Evolutionary conservation across 2,329 filamentous ascomycete genomes (phyloP), one percentile per base, ranked within the genome.

Genomic region (Alternaria novae-zelandiae): DNA sequence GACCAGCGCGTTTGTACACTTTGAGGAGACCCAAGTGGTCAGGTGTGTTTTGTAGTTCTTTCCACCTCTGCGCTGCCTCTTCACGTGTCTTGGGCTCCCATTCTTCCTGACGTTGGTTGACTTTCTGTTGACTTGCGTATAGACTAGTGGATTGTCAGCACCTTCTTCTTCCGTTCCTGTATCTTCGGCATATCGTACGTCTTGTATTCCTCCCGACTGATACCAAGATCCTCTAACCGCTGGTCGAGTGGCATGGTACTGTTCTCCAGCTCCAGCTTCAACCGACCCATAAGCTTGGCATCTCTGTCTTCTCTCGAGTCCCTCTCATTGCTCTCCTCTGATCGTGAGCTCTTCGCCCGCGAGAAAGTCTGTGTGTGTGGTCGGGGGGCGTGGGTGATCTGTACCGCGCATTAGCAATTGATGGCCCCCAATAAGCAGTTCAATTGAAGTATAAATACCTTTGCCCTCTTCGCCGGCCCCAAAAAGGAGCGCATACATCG

Each of bases 401-500:
- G 49, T 59, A 26, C 36, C 21, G 28, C 28, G 43, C 49, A 58
- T 78, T 63, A 77, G 74, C 59, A 55, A 51, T 47, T 49, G 21
- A 54, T 44, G 4, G 9, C 12, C 25, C 6, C 6, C 5, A n/a
- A 6, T 8, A 12, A 32, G 11, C 23, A 26, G 21, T 26, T 17
- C 9, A 23, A 54, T 57, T 63, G 54, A 25, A n/a, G 13, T n/a
- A 3, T 2, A 54, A 11, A 21, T 53, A 84, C 83, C 74, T 79
- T 81, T 43, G 80, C 67, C 66, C 82, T 76, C 75, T 83, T 84
- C 25, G 76, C 75, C 17, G 81, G 74, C 67, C 79, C 78, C 64
- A 82, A 68, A 7, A 84, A 76, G 54, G 83, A 82, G 72, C 82
- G 77, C 66, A 79, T 71, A 77, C 80, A 83, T 67, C 79, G 72